These are phyloP conservation scores for Sporothrix schenckii DNA, from an alignment of 2,329 filamentous ascomycete species.

Conservation along the genomic window DNA sequence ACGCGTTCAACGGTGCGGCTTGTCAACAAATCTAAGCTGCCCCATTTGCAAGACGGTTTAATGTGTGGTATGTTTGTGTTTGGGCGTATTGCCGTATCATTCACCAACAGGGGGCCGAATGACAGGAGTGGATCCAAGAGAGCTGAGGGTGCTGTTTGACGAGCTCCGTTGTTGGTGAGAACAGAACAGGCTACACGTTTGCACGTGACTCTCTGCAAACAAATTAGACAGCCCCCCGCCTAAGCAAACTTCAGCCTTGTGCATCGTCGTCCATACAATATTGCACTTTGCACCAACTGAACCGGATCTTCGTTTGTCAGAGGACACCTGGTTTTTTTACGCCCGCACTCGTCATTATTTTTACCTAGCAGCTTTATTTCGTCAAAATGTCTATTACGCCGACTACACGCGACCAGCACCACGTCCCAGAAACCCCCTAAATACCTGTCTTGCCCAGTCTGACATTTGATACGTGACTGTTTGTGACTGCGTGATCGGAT, in stretches of 20 bases:
- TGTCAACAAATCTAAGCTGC: slow-evolving; percentile 4
- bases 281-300: background rate
- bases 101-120: slow-evolving; percentile 3
- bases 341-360: background rate
- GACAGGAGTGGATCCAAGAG: slow-evolving; percentile 6
- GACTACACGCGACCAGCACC: background rate
- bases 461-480: background rate
- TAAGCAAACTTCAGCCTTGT: slow-evolving; percentile 9
- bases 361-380: background rate
- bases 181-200: background rate
- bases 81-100: background rate
- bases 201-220: slow-evolving; percentile 3
- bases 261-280: background rate
- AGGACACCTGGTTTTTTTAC: background rate
- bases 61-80: too few species aligned
- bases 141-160: background rate
- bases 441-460: background rate
- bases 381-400: slow-evolving; percentile 23
- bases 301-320: background rate
- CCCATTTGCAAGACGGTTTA: too few species aligned
- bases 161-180: background rate
- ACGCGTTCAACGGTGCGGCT: background rate
- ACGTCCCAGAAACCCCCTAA: slow-evolving; percentile 11
- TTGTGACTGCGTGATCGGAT: background rate
- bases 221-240: background rate